Evolutionary conservation across 805 yeast genomes (phyloP).

Genomic region (Dipodascus geniculatus): DNA sequence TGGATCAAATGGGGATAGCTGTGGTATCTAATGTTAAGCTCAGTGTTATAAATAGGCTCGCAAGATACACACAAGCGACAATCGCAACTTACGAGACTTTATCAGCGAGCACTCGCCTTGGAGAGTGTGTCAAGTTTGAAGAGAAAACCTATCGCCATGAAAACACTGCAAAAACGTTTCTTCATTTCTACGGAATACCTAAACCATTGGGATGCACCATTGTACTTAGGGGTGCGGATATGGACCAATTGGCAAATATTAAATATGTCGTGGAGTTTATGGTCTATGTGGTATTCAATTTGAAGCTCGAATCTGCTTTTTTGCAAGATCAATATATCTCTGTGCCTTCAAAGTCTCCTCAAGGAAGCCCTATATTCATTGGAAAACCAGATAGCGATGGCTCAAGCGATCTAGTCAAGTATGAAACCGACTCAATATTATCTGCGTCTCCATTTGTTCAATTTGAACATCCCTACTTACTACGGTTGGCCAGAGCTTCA

Average conservation of each 20-base stretch:
- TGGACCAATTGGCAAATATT: conserved; percentile 46
- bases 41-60: conserved; percentile 65
- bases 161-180: conserved; percentile 46
- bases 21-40: conserved; percentile 76
- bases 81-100: conserved; percentile 78
- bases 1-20: conserved; percentile 65
- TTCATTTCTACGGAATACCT: conserved; percentile 71
- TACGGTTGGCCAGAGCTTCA: conserved; percentile 41
- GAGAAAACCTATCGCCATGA: conserved; percentile 53
- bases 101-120: conserved; percentile 60
- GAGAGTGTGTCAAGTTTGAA: conserved; percentile 62
- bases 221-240: conserved; percentile 70
- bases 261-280: conserved; percentile 74
- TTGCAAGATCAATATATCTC: conserved; percentile 58
- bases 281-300: conserved; percentile 66
- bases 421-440: conserved; percentile 35
- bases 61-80: conserved; percentile 73
- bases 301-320: conserved; percentile 66
- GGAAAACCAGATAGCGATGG: conserved; percentile 9
- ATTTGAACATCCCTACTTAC: conserved; percentile 56
- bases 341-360: conserved; percentile 16
- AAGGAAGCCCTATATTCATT: not conserved
- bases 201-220: conserved; percentile 70
- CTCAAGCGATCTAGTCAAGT: conserved; percentile 12
- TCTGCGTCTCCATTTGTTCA: conserved; percentile 81